phyloP scores from a whole-genome alignment of 2,329 filamentous ascomycete genomes.

The Orbilia brochopaga region DNA sequence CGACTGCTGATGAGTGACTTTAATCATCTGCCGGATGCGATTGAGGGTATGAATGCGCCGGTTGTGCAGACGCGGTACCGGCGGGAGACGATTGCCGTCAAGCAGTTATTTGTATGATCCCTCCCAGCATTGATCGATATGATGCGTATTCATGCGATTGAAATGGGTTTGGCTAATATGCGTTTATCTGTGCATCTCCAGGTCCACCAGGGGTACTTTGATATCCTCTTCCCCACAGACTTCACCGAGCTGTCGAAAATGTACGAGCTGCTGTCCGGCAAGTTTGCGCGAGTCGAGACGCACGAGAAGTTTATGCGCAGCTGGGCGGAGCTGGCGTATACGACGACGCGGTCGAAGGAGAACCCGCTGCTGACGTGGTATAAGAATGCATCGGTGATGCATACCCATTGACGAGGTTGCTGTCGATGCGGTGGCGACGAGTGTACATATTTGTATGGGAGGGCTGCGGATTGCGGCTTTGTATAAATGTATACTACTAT shows the following conservation, averaged over 20 bases:
- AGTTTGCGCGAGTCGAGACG: constrained; percentile 80
- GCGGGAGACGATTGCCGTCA: constrained; percentile 83
- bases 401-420: constrained; percentile 69
- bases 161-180: constrained; percentile 33
- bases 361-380: constrained; percentile 94
- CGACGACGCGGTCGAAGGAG: constrained; percentile 85
- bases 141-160: neutral
- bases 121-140: neutral
- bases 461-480: neutral
- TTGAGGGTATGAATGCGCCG: constrained; percentile 84
- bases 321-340: constrained; percentile 91
- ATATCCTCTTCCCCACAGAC: constrained; percentile 97
- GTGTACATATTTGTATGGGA: neutral
- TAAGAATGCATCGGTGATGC: constrained; percentile 90
- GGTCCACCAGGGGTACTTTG: constrained; percentile 98
- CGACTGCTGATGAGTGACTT: constrained; percentile 90
- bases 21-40: constrained; percentile 79
- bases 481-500: too few relatives aligned
- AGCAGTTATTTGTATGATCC: constrained; percentile 78
- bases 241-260: constrained; percentile 83
- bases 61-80: constrained; percentile 95
- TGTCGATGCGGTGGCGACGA: neutral
- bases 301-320: constrained; percentile 89
- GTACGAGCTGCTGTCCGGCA: constrained; percentile 90
- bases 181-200: constrained; percentile 57